Percentiles rank a stretch among this genome's conserved stretches.
Evolutionary conservation across 2,329 filamentous ascomycete genomes (phyloP).

Genomic region (Calonectria crousiana): DNA sequence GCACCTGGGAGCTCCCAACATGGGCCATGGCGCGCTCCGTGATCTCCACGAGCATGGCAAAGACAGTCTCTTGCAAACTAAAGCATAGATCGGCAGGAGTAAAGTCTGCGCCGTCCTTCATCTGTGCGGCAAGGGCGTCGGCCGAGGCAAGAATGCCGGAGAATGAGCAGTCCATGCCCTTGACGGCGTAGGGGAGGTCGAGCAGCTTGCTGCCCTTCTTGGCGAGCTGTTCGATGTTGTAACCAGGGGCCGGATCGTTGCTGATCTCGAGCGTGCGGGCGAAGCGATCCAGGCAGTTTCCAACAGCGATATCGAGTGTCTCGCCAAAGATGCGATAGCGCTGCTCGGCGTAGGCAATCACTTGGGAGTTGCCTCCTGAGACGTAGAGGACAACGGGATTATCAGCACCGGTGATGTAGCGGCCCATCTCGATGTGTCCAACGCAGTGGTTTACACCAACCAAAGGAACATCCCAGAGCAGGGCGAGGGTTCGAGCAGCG

Average conservation of each 20-base stretch:
- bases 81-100: constrained; percentile 92
- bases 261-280: constrained; percentile 90
- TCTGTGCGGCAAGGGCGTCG: constrained; percentile 81
- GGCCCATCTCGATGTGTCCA: constrained; percentile 98
- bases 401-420: constrained; percentile 87
- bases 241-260: constrained; percentile 96
- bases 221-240: constrained; percentile 97
- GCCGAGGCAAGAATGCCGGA: constrained; percentile 89
- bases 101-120: constrained; percentile 68
- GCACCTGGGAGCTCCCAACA: constrained; percentile 88
- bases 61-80: constrained; percentile 94
- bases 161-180: constrained; percentile 99
- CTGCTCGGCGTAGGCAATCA: constrained; percentile 95
- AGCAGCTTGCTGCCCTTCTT: constrained; percentile 79
- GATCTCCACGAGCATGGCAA: constrained; percentile 97
- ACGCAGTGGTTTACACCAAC: constrained; percentile 98
- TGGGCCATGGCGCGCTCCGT: constrained; percentile 99
- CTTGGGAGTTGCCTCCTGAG: constrained; percentile 95
- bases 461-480: constrained; percentile 90
- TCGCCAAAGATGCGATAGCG: constrained; percentile 98
- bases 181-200: constrained; percentile 94
- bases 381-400: constrained; percentile 98
- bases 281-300: constrained; percentile 97
- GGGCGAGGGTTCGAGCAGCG: constrained; percentile 81
- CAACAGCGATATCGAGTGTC: constrained; percentile 96